Evolutionary conservation across 371 early-diverging fungal genomes (phyloP), one percentile per base, ranked within the genome.

Genomic region (Batrachochytrium dendrobatidis): DNA sequence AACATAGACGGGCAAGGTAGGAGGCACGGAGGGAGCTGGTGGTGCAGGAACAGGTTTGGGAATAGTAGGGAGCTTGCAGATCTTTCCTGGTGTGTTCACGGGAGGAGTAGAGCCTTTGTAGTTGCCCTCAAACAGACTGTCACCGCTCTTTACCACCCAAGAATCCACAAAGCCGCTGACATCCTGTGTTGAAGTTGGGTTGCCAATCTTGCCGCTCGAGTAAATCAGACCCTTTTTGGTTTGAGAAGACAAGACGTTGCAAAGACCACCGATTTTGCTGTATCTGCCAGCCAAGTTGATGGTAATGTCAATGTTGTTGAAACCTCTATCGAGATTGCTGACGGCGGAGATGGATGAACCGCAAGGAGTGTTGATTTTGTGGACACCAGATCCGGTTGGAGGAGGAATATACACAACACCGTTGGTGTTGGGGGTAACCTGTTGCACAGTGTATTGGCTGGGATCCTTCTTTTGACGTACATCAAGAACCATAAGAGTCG

Each of bases 321-420:
- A 39, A 15, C 15, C 39, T 15, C n/a, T 39, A 12, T 39, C n/a
- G 39, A n/a, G 12, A n/a, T 39, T 12, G 15, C 15, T 15, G 15
- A 39, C 39, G 15, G n/a, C 39, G 39, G 39, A 15, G 39, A 39
- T 39, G 39, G 39, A 15, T 39, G 39, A 39, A n/a, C 39, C 39
- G 39, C 39, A 39, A 12, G 39, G 39, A 12, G 39, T n/a, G 12
- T 12, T 39, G 39, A 39, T 39, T 12, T 12, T 39, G 39, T 39
- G 39, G 15, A 39, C 39, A n/a, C 39, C 39, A 30, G 31, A 39
- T 3, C 39, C 34, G 12, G 5, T 4, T 15, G 48, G 20, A 22
- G 60, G 60, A 20, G 53, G 26, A 32, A 33, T 53, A 31, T 59
- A 59, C 8, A 18, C 31, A 50, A 59, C 33, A 52, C 60, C 60